Evolutionary conservation across 441 rosid genomes (phyloP).

Genomic region (Brassica hybrid): DNA sequence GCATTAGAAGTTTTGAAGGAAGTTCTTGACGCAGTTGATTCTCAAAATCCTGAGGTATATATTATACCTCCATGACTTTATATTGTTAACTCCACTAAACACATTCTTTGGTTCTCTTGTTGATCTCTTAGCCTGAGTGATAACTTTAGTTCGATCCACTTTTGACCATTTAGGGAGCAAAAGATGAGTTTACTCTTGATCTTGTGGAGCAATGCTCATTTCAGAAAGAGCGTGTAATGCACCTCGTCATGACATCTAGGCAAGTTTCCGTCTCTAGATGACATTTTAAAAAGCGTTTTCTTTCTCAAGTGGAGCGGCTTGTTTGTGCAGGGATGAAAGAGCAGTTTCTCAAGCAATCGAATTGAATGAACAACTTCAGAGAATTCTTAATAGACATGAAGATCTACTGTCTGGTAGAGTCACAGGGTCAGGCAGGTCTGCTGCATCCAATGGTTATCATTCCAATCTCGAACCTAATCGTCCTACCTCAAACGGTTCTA

Average conservation of each 20-base stretch:
- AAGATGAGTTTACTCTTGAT: conserved; percentile 95
- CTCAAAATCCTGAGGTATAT: conserved; percentile 84
- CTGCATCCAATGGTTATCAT: conserved; percentile 52
- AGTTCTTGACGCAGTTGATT: conserved; percentile 88
- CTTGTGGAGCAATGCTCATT: conserved; percentile 99
- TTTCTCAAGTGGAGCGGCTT: conserved; percentile 21
- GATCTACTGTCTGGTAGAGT: conserved; percentile 61
- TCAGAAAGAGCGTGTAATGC: conserved; percentile 97
- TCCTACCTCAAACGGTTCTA: conserved; percentile 39
- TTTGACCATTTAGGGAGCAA: conserved; percentile 71
- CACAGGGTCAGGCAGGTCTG: conserved; percentile 46
- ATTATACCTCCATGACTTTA: conserved; percentile 8
- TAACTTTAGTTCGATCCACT: conserved; percentile 15
- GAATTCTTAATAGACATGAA: conserved; percentile 77
- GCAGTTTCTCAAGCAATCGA: conserved; percentile 89
- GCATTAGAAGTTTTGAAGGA: conserved; percentile 90
- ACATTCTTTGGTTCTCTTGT: conserved; percentile 7
- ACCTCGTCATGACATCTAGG: conserved; percentile 92
- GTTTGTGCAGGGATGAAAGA: conserved; percentile 72
- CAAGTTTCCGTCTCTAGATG: conserved; percentile 40
- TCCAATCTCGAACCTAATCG: conserved; percentile 41
- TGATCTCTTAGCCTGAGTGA: neutral
- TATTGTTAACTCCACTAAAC: conserved; percentile 10
- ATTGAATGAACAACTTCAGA: conserved; percentile 90
- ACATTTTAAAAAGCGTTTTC: neutral